Conservation (phyloP, 148 eudicot genomes). For the Dianthus caryophyllus region DNA sequence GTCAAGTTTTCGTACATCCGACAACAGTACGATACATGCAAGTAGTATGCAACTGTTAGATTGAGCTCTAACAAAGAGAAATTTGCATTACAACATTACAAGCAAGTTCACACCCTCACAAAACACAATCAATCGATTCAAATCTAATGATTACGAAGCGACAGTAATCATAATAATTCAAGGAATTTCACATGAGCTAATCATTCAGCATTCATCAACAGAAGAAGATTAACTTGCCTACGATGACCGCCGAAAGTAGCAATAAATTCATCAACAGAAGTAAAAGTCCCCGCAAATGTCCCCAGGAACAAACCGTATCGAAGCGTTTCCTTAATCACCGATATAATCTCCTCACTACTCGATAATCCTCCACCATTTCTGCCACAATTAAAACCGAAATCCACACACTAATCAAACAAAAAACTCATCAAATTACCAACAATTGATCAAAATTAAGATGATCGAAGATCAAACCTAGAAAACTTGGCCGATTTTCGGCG, state of each 20-base stretch:
- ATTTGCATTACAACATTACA: background rate
- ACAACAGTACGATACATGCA: background rate
- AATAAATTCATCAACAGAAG: conserved; percentile 81
- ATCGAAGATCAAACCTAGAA: conserved; percentile 30
- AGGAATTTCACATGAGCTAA: background rate
- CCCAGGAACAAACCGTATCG: conserved; percentile 95
- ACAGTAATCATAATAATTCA: background rate
- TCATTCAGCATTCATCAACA: background rate
- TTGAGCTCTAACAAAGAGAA: background rate
- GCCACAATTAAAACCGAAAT: conserved; percentile 7
- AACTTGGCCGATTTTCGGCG: conserved; percentile 47
- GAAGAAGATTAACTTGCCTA: conserved; percentile 36
- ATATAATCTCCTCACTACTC: conserved; percentile 49
- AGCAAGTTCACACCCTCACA: background rate
- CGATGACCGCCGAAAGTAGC: conserved; percentile 84
- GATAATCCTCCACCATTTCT: conserved; percentile 52
- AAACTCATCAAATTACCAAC: background rate
- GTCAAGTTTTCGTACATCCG: background rate
- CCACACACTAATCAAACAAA: background rate
- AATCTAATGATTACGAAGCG: background rate
- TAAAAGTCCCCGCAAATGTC: conserved; percentile 86
- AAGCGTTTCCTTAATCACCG: conserved; percentile 68
- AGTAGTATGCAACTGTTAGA: background rate
- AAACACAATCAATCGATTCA: background rate
- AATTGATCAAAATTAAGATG: background rate